A percentile compares a stretch with the other conserved stretches of the same genome.
Evolutionary conservation across 2,329 filamentous ascomycete species (phyloP).

Genomic region (Knufia fluminis): DNA sequence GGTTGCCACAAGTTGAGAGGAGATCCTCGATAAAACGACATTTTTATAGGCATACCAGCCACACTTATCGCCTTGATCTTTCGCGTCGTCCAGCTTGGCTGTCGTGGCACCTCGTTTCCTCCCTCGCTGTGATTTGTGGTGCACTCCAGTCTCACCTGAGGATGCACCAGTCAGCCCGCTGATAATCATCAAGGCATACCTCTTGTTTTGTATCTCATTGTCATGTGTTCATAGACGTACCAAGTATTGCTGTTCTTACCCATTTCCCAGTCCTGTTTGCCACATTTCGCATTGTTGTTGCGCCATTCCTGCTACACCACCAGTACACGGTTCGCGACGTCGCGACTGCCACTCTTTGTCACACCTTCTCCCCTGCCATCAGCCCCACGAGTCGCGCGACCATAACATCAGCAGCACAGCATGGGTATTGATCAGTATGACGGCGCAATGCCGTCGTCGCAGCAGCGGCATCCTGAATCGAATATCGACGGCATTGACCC

Average conservation of each 20-base stretch:
- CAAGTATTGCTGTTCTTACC: not conserved
- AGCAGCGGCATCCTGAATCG: slow-evolving; percentile 6
- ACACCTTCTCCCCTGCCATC: not conserved
- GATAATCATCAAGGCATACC: not conserved
- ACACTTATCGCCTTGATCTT: not conserved
- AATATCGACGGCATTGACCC: slow-evolving; percentile 15
- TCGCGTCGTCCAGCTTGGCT: not conserved
- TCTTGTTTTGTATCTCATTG: too few relatives aligned
- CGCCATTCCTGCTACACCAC: not conserved
- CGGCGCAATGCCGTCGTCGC: not conserved
- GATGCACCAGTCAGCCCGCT: not conserved
- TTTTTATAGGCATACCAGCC: not conserved
- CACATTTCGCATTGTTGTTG: not conserved
- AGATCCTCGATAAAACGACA: not conserved
- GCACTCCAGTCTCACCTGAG: too few relatives aligned
- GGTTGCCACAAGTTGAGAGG: not conserved
- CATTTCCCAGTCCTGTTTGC: not conserved
- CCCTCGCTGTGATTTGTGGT: not conserved
- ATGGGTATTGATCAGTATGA: slow-evolving; percentile 3
- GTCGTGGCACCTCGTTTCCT: not conserved
- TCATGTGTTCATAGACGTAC: slow-evolving; percentile 3
- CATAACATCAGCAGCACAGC: not conserved
- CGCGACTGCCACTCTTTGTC: not conserved
- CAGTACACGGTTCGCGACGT: not conserved
- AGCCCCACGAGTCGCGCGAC: not conserved